Evolutionary conservation across 1,284 basidiomycete genomes (phyloP).

Genomic region (Mycena sp.): DNA sequence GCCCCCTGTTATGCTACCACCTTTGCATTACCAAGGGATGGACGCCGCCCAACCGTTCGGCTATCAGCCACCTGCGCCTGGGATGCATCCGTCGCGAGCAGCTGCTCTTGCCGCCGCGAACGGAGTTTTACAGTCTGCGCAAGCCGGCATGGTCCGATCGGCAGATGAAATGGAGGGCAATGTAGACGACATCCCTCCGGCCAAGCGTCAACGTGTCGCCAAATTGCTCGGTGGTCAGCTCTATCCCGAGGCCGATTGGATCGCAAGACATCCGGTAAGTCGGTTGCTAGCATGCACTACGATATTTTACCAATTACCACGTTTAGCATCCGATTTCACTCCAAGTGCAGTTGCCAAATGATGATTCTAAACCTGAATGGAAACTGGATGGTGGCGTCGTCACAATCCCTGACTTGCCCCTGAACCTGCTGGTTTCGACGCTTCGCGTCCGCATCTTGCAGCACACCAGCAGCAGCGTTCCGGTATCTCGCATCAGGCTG

Average conservation of each 20-base stretch:
- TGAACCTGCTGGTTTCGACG: conserved; percentile 85
- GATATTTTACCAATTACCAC: conserved; percentile 4
- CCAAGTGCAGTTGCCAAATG: conserved; percentile 82
- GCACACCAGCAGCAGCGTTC: conserved; percentile 77
- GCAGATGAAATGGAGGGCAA: conserved; percentile 84
- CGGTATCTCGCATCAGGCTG: conserved; percentile 82
- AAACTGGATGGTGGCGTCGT: conserved; percentile 86
- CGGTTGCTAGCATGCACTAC: not conserved
- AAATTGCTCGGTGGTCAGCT: conserved; percentile 83
- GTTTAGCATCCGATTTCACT: conserved; percentile 84
- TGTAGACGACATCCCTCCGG: conserved; percentile 71
- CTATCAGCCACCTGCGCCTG: conserved; percentile 67
- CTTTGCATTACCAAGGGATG: conserved; percentile 82
- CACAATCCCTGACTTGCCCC: conserved; percentile 81
- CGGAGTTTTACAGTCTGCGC: conserved; percentile 53
- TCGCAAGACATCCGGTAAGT: conserved; percentile 84
- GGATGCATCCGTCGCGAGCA: conserved; percentile 61
- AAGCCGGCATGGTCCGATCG: conserved; percentile 73
- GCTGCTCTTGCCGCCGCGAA: conserved; percentile 61
- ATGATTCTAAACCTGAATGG: conserved; percentile 89
- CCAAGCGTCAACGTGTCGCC: conserved; percentile 85
- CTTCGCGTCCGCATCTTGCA: conserved; percentile 87
- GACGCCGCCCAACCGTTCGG: conserved; percentile 81
- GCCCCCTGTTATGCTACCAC: conserved; percentile 82
- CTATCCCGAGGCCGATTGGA: conserved; percentile 90